Evolutionary conservation across 2,329 filamentous ascomycete species (phyloP).

Genomic region (Periconia digitata): DNA sequence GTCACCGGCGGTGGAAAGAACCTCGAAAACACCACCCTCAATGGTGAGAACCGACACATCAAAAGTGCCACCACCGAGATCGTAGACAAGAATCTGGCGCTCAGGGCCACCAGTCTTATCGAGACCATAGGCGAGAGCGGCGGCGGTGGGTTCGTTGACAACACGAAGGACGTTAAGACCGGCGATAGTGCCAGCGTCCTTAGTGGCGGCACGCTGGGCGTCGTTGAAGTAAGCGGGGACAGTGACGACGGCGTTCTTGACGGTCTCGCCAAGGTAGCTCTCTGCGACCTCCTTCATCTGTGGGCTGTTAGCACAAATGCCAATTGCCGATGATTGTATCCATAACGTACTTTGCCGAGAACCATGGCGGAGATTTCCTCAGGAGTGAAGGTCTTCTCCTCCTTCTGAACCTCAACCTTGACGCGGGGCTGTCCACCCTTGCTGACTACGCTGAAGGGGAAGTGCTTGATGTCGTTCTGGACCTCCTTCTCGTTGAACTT

Average conservation of each 20-base stretch:
- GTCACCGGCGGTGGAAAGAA: conserved; percentile 92
- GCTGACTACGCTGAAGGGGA: conserved; percentile 91
- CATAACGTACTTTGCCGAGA: conserved; percentile 34
- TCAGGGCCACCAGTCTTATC: conserved; percentile 45
- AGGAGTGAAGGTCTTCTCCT: conserved; percentile 73
- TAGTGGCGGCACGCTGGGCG: conserved; percentile 94
- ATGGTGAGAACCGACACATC: conserved; percentile 73
- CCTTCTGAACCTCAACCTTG: conserved; percentile 68
- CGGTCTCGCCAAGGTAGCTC: conserved; percentile 77
- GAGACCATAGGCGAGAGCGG: conserved; percentile 91
- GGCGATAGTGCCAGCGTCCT: conserved; percentile 89
- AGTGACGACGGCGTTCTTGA: conserved; percentile 86
- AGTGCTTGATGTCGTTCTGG: conserved; percentile 94
- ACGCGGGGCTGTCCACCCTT: conserved; percentile 90
- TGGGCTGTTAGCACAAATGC: conserved; percentile 1
- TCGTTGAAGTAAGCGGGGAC: conserved; percentile 99
- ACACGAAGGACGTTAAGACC: conserved; percentile 95
- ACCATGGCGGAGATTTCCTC: conserved; percentile 83
- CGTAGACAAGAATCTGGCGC: conserved; percentile 46
- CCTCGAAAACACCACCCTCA: conserved; percentile 91
- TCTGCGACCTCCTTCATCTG: conserved; percentile 84
- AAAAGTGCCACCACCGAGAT: conserved; percentile 48
- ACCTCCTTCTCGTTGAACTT: conserved; percentile 65
- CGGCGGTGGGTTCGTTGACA: conserved; percentile 94
- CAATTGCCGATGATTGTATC: no score